Evolutionary conservation across 768 basidiomycete genomes (phyloP).

Genomic region (Kwoniella bestiolae): DNA sequence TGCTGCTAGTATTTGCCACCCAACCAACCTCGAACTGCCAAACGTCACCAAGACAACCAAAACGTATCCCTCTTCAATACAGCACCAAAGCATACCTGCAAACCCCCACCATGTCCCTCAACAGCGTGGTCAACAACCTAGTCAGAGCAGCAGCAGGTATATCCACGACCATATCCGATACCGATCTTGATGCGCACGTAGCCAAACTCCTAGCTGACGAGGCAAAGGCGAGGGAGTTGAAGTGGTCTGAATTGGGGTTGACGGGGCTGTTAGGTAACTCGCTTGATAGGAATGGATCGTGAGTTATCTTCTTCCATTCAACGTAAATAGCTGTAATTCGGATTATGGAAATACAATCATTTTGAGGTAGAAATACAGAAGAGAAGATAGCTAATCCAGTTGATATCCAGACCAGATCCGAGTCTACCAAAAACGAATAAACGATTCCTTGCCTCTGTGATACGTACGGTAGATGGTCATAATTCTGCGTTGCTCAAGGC

Average conservation of each 20-base stretch:
- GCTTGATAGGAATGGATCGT: conserved; percentile 31
- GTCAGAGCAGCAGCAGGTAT: conserved; percentile 55
- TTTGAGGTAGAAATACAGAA: neutral
- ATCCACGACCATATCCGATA: conserved; percentile 61
- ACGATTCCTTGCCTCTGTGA: conserved; percentile 66
- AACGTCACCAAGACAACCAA: neutral
- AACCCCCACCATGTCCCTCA: conserved; percentile 40
- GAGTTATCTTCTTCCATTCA: conserved; percentile 24
- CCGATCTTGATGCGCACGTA: conserved; percentile 88
- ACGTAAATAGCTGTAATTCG: too few relatives aligned
- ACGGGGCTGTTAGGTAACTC: conserved; percentile 67
- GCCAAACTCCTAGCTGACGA: conserved; percentile 89
- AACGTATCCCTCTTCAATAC: too few relatives aligned
- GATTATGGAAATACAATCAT: too few relatives aligned
- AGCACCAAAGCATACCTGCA: neutral
- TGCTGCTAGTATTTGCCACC: conserved; percentile 14
- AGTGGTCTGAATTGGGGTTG: conserved; percentile 74
- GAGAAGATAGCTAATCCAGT: neutral
- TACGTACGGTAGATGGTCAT: conserved; percentile 92
- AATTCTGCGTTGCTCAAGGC: conserved; percentile 72
- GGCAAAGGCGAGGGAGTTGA: conserved; percentile 86
- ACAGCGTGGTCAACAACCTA: conserved; percentile 52
- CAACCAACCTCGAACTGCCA: neutral
- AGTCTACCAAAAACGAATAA: conserved; percentile 71
- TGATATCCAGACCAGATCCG: conserved; percentile 65